Evolutionary conservation across 306 rosid species (phyloP), one percentile per base, ranked within the genome.

Genomic region (Arachis hypogaea): DNA sequence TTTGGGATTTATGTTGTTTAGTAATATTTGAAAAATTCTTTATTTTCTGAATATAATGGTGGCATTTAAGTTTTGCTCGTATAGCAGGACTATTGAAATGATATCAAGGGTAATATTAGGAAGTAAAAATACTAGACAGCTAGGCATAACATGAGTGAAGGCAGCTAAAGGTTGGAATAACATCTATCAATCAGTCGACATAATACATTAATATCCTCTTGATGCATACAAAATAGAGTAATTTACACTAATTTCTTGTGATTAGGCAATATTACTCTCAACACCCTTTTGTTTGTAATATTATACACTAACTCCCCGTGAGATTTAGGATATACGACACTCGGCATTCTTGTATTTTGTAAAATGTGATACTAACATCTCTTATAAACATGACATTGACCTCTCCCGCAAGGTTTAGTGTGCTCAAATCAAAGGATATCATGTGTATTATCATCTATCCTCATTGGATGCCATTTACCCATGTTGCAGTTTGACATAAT

Each of bases 181-280:
- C 41, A 44, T 61, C 46, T 42, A 69, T 59, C 16, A 33, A 33
- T 43, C 46, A 43, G 11, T 46, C 51, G 67, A 45, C 69, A 43
- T 29, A 46, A 54, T 54, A 45, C n/a, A 44, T 60, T 60, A 44
- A 59, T 9, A 75, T 42, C 46, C 76, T 72, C 68, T 66, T 76
- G 28, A 30, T 33, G 33, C 66, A 45, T 9, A 18, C 9, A 45
- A 44, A 33, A 51, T 60, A 22, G 28, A 22, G 28, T 22, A 22
- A 22, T 22, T 22, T 22, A 22, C 28, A 22, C 28, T 22, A 22
- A 22, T 22, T 22, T 22, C 28, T 22, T 33, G 38, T 33, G 38
- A 33, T 33, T 33, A 2, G 38, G 38, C 3, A 33, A 33, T 33
- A 3, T 33, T 33, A 33, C 38, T 33, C 38, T 33, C 38, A 22